Evolutionary conservation across 768 basidiomycete genomes (phyloP).

Genomic region (Tremella mesenterica): DNA sequence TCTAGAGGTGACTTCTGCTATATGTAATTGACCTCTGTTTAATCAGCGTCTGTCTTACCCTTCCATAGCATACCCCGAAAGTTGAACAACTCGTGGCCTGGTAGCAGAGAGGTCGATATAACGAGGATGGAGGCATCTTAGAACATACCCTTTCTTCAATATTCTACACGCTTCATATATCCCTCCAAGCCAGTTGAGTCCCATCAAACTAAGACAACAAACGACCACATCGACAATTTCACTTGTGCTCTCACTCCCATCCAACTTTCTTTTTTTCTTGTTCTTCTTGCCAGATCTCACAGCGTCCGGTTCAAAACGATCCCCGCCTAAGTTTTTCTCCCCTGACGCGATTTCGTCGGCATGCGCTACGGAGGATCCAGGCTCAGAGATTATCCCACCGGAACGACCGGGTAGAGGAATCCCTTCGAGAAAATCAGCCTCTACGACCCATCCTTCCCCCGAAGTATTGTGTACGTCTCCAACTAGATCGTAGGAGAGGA

Average conservation of each 20-base stretch:
- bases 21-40: conserved; percentile 37
- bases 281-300: conserved; percentile 9
- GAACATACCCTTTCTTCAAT: conserved; percentile 64
- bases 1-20: conserved; percentile 45
- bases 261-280: conserved; percentile 49
- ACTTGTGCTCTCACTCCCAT: conserved; percentile 50
- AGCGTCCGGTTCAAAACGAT: background rate
- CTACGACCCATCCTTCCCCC: conserved; percentile 59
- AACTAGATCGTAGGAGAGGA: conserved; percentile 43
- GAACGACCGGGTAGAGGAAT: conserved; percentile 71
- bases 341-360: background rate
- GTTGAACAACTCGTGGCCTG: background rate
- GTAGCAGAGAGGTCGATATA: background rate
- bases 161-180: conserved; percentile 84
- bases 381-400: conserved; percentile 16
- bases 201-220: conserved; percentile 93
- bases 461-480: conserved; percentile 47
- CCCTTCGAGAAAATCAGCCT: conserved; percentile 74
- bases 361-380: background rate
- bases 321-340: too few relatives aligned
- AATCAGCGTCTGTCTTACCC: too few relatives aligned
- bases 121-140: background rate
- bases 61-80: background rate
- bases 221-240: conserved; percentile 84
- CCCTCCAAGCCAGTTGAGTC: conserved; percentile 87